Percentiles rank a stretch among this genome's conserved stretches.
These are phyloP conservation scores for Trichoderma endophyticum DNA, from an alignment of 2,329 filamentous ascomycete genomes.

Conservation along the genomic window DNA sequence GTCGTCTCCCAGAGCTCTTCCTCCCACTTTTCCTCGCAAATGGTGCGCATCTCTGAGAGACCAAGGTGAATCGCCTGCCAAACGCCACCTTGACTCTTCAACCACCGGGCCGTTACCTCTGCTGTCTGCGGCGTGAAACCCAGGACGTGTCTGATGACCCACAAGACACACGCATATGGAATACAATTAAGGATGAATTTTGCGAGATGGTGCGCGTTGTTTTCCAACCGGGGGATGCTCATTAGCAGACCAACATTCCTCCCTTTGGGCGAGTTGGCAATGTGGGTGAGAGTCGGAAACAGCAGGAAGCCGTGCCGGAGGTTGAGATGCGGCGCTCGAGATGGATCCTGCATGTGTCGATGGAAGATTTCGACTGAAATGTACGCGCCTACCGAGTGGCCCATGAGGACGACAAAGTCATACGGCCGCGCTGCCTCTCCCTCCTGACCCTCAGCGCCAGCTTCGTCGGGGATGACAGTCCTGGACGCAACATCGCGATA, in stretches of 20 bases:
- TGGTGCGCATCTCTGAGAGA: slow-evolving; percentile 57
- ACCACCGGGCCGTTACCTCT: slow-evolving; percentile 49
- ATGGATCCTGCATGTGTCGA: slow-evolving; percentile 44
- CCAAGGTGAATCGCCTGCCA: slow-evolving; percentile 59
- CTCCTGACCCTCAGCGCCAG: slow-evolving; percentile 16
- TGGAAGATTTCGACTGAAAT: slow-evolving; percentile 67
- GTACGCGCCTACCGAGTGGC: slow-evolving; percentile 73
- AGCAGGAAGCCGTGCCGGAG: slow-evolving; percentile 59
- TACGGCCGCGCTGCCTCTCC: slow-evolving; percentile 39
- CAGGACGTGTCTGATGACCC: slow-evolving; percentile 42
- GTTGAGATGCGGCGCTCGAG: slow-evolving; percentile 36
- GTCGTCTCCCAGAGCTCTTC: slow-evolving; percentile 54
- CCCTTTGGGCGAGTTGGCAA: slow-evolving; percentile 61
- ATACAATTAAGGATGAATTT: slow-evolving; percentile 43
- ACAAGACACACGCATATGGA: slow-evolving; percentile 39
- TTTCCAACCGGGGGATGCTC: slow-evolving; percentile 41
- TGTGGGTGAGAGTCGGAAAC: slow-evolving; percentile 72
- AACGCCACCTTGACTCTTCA: slow-evolving; percentile 56
- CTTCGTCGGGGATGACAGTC: slow-evolving; percentile 22
- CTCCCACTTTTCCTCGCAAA: slow-evolving; percentile 58
- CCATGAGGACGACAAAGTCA: slow-evolving; percentile 62
- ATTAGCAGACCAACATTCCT: slow-evolving; percentile 41
- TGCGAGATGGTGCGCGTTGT: slow-evolving; percentile 39
- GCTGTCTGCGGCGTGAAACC: slow-evolving; percentile 50
- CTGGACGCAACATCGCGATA: slow-evolving; percentile 38